phyloP scores from a whole-genome alignment of 305 asterid genomes.

The Rubia tinctorum region DNA sequence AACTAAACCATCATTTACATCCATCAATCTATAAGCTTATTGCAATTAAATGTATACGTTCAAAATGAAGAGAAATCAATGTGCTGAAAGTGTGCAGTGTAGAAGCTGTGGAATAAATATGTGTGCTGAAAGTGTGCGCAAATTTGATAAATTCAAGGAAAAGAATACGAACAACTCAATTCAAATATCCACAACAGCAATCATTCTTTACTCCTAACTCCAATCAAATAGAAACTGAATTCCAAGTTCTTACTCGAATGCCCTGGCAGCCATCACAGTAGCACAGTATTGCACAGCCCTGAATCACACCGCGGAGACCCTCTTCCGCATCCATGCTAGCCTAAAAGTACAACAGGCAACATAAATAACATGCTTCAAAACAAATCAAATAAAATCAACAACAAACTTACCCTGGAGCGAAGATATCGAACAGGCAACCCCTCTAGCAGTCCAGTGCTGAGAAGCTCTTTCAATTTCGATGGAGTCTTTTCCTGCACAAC shows the following conservation, averaged over 20 bases:
- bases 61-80: background rate
- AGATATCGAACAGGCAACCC: constrained; percentile 61
- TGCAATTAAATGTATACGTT: background rate
- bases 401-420: constrained; percentile 48
- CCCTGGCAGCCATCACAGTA: constrained; percentile 67
- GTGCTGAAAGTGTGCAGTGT: background rate
- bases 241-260: constrained; percentile 38
- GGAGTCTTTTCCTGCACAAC: constrained; percentile 55
- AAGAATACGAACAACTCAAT: background rate
- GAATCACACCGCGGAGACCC: constrained; percentile 63
- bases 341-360: constrained; percentile 33
- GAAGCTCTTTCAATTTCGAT: constrained; percentile 67
- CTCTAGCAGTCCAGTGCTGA: constrained; percentile 81
- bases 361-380: constrained; percentile 18
- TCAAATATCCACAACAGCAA: too few relatives aligned
- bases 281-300: constrained; percentile 73
- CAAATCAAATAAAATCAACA: constrained; percentile 11
- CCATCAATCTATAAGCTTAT: background rate
- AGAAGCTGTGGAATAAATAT: too few relatives aligned
- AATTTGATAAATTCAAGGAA: too few relatives aligned
- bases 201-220: background rate
- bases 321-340: constrained; percentile 38
- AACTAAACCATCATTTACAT: background rate
- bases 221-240: background rate
- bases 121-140: too few relatives aligned